Conservation (phyloP, 202 grass and related monocot genomes). For the Cymbopogon flexuosus region DNA sequence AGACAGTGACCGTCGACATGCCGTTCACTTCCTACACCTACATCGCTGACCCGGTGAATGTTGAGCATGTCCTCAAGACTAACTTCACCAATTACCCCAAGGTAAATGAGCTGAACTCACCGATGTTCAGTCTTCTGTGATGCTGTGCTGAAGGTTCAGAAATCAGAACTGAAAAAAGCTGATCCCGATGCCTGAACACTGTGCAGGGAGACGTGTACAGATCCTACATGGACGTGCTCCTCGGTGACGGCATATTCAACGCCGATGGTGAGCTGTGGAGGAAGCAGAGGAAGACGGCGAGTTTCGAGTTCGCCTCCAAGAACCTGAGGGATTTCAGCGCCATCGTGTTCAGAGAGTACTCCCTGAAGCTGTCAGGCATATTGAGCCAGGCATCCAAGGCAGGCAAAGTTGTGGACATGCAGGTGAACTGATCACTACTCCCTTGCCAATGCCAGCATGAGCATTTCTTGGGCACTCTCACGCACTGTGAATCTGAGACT, state of each 20-base stretch:
- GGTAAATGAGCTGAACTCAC: slow-evolving; percentile 35
- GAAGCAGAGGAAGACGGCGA: slow-evolving; percentile 91
- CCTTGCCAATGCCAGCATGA: not conserved
- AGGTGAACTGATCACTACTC: slow-evolving; percentile 43
- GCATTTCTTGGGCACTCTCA: not conserved
- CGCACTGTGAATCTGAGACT: not conserved
- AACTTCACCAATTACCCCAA: slow-evolving; percentile 96
- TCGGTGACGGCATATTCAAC: slow-evolving; percentile 92
- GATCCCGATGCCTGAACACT: slow-evolving; percentile 12
- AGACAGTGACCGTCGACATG: slow-evolving; percentile 73
- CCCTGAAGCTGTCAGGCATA: slow-evolving; percentile 77
- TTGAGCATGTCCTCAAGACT: slow-evolving; percentile 88
- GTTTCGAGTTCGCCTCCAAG: slow-evolving; percentile 94
- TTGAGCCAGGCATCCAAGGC: slow-evolving; percentile 51
- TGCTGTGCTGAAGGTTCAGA: not conserved
- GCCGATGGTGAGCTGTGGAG: slow-evolving; percentile 85
- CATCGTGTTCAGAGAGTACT: slow-evolving; percentile 80
- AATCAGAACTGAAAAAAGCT: not conserved
- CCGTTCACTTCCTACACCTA: slow-evolving; percentile 91
- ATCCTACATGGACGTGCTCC: slow-evolving; percentile 88
- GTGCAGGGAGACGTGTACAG: slow-evolving; percentile 65
- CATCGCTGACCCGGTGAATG: slow-evolving; percentile 77
- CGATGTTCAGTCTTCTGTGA: not conserved
- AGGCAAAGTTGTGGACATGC: slow-evolving; percentile 60
- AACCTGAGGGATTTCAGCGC: slow-evolving; percentile 85